Conservation (phyloP, 139 green algal genomes). For the Deuterostichococcus epilithicus region DNA sequence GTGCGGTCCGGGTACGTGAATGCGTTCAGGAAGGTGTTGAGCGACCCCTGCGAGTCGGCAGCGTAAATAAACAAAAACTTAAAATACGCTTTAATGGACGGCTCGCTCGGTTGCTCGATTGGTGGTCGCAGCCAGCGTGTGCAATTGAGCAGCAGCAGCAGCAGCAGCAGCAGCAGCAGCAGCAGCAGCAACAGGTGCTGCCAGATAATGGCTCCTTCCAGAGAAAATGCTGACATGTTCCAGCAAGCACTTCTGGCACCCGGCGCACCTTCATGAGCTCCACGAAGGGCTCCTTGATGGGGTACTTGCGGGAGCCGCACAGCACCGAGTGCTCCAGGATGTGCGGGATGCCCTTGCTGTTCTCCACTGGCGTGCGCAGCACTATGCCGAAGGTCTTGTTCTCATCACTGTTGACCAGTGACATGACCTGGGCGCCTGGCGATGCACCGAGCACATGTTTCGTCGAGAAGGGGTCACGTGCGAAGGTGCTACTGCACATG, state of each 20-base stretch:
- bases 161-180: too few species aligned
- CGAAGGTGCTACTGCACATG: not conserved
- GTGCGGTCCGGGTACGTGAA: conserved; percentile 99
- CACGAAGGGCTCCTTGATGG: conserved; percentile 94
- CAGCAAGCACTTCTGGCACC: not conserved
- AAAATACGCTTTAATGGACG: too few species aligned
- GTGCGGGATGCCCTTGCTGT: conserved; percentile 91
- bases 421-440: conserved; percentile 93
- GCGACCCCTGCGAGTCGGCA: conserved; percentile 40
- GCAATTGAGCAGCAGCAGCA: too few species aligned
- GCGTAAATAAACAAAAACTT: too few species aligned
- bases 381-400: conserved; percentile 99
- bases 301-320: conserved; percentile 65
- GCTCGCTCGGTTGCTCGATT: too few species aligned
- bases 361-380: conserved; percentile 87
- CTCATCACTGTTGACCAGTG: conserved; percentile 88
- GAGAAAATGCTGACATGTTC: too few species aligned
- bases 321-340: conserved; percentile 98
- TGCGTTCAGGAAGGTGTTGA: conserved; percentile 99
- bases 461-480: not conserved
- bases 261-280: conserved; percentile 87
- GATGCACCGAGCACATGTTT: conserved; percentile 61
- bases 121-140: too few species aligned
- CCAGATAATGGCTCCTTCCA: too few species aligned
- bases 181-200: too few species aligned